Percentiles rank a stretch among this genome's conserved stretches.
phyloP scores from a whole-genome alignment of 2,329 filamentous ascomycete genomes.

The Ascochyta clinopodiicola region DNA sequence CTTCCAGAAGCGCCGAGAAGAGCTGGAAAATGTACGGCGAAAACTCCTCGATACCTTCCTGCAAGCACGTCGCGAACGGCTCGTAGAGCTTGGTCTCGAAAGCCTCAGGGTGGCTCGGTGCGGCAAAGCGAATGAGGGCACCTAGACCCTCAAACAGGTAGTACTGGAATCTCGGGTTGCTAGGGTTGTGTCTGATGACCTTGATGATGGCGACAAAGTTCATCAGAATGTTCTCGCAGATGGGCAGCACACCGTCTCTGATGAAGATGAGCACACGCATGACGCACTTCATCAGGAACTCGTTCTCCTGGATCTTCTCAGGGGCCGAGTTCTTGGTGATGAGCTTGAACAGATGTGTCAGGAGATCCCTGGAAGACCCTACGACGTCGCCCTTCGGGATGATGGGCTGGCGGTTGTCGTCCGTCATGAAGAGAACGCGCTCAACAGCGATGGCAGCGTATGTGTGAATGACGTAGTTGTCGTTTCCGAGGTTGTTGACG shows the following conservation, averaged over 20 bases:
- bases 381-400: slow-evolving; percentile 81
- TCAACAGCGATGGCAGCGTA: slow-evolving; percentile 98
- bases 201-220: slow-evolving; percentile 89
- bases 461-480: slow-evolving; percentile 96
- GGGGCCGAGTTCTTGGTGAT: slow-evolving; percentile 85
- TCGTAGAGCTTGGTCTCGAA: slow-evolving; percentile 83
- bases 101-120: slow-evolving; percentile 70
- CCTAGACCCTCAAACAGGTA: slow-evolving; percentile 96
- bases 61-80: slow-evolving; percentile 80
- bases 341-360: slow-evolving; percentile 88
- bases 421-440: slow-evolving; percentile 82
- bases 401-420: slow-evolving; percentile 76
- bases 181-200: slow-evolving; percentile 92
- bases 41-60: slow-evolving; percentile 89
- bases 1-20: slow-evolving; percentile 87
- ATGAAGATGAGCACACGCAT: slow-evolving; percentile 98
- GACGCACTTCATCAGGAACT: slow-evolving; percentile 97
- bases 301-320: slow-evolving; percentile 96
- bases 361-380: slow-evolving; percentile 81
- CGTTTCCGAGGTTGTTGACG: slow-evolving; percentile 86
- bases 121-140: slow-evolving; percentile 81
- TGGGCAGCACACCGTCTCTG: slow-evolving; percentile 76
- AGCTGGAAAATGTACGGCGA: slow-evolving; percentile 96
- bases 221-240: slow-evolving; percentile 78
- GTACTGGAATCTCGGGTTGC: slow-evolving; percentile 98